These are phyloP conservation scores for Ascochyta clinopodiicola DNA, from an alignment of 2,329 filamentous ascomycete species.

Conservation along the genomic window DNA sequence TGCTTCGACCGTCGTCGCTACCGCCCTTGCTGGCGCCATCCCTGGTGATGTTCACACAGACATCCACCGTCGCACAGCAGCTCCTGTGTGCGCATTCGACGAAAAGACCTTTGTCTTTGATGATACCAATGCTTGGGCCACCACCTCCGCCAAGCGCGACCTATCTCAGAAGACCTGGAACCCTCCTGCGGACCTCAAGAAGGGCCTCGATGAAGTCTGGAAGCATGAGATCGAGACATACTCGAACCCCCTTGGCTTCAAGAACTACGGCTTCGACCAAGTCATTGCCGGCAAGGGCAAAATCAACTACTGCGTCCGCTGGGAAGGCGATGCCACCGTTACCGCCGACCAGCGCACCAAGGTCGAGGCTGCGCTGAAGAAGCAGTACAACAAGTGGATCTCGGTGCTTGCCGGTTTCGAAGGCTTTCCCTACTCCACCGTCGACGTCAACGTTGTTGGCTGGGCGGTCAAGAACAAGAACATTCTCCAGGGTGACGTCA, in stretches of 20 bases:
- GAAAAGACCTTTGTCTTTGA: constrained; percentile 16
- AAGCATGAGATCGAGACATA: constrained; percentile 33
- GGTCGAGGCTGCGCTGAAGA: constrained; percentile 45
- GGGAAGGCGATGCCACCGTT: constrained; percentile 51
- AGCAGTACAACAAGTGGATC: constrained; percentile 52
- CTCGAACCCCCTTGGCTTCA: constrained; percentile 32
- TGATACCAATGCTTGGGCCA: constrained; percentile 24
- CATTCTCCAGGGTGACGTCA: constrained; percentile 48
- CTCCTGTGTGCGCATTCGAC: constrained; percentile 28
- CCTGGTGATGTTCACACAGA: constrained; percentile 17
- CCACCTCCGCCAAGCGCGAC: constrained; percentile 25
- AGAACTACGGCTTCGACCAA: constrained; percentile 43
- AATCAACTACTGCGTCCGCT: constrained; percentile 55
- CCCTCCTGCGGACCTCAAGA: constrained; percentile 34
- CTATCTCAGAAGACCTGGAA: constrained; percentile 30
- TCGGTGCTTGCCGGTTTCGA: constrained; percentile 54
- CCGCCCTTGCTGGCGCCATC: constrained; percentile 20
- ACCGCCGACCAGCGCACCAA: constrained; percentile 50
- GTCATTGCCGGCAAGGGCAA: constrained; percentile 41
- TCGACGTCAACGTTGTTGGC: constrained; percentile 53
- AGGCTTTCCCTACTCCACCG: constrained; percentile 51
- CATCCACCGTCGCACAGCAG: constrained; percentile 20
- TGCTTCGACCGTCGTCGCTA: constrained; percentile 25
- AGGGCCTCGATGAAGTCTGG: constrained; percentile 33
- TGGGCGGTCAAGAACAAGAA: constrained; percentile 52